phyloP scores from a whole-genome alignment of 1,284 basidiomycete species.

The Ceratobasidium sp. region DNA sequence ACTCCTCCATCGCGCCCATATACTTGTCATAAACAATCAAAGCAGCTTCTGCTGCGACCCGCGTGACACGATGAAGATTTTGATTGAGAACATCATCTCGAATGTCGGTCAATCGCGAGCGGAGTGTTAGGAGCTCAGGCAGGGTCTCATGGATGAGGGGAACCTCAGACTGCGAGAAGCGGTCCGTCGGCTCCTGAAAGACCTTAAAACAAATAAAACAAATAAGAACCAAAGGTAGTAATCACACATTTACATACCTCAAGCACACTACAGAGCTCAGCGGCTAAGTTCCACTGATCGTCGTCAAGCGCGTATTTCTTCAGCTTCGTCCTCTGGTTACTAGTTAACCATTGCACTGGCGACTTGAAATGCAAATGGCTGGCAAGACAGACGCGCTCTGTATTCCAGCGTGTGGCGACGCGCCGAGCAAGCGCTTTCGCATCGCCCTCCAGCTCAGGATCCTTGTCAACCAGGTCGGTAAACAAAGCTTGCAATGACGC shows the following conservation, averaged over 20 bases:
- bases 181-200: slow-evolving; percentile 5
- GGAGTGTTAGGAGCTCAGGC: slow-evolving; percentile 11
- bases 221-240: not conserved
- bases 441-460: slow-evolving; percentile 3
- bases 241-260: not conserved
- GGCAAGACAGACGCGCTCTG: not conserved
- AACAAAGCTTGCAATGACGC: not conserved
- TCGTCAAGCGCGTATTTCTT: slow-evolving; percentile 18
- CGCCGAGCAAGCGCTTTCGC: not conserved
- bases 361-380: slow-evolving; percentile 25
- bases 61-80: not conserved
- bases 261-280: slow-evolving; percentile 7
- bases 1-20: slow-evolving; percentile 20
- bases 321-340: not conserved
- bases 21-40: slow-evolving; percentile 9
- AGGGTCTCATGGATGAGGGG: slow-evolving; percentile 11
- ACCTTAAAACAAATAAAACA: not conserved
- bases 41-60: slow-evolving; percentile 4
- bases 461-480: slow-evolving; percentile 9
- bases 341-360: slow-evolving; percentile 16
- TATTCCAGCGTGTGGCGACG: slow-evolving; percentile 19
- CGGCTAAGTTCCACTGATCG: slow-evolving; percentile 15
- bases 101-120: slow-evolving; percentile 4
- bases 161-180: slow-evolving; percentile 7
- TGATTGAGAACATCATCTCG: slow-evolving; percentile 9